phyloP scores from a whole-genome alignment of 2,329 filamentous ascomycete genomes.

The Exophiala sp. region DNA sequence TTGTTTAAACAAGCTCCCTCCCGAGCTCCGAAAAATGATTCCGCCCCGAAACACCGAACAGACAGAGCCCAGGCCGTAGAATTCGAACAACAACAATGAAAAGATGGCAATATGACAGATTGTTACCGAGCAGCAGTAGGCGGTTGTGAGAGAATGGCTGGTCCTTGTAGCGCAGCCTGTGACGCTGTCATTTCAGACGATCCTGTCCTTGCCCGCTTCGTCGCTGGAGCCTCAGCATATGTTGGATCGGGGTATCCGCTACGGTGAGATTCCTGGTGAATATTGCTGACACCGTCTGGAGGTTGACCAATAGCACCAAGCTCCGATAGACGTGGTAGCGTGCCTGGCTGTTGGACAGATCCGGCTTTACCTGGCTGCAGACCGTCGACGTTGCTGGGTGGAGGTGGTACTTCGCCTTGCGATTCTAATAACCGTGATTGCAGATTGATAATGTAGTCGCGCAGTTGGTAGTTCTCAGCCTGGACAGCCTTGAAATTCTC shows the following conservation, averaged over 20 bases:
- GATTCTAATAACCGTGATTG: slow-evolving; percentile 82
- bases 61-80: slow-evolving; percentile 1
- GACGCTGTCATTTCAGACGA: slow-evolving; percentile 24
- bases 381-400: slow-evolving; percentile 30
- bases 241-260: slow-evolving; percentile 24
- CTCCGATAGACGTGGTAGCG: slow-evolving; percentile 24
- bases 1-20: not conserved
- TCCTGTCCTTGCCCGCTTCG: slow-evolving; percentile 20
- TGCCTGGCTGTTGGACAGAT: slow-evolving; percentile 18
- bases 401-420: slow-evolving; percentile 70
- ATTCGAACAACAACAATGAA: not conserved
- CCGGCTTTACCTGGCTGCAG: slow-evolving; percentile 27
- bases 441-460: slow-evolving; percentile 88
- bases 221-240: slow-evolving; percentile 19
- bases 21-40: too few species aligned
- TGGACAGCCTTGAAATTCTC: slow-evolving; percentile 76
- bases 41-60: not conserved
- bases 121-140: slow-evolving; percentile 15
- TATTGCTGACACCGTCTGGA: slow-evolving; percentile 11
- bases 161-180: slow-evolving; percentile 24
- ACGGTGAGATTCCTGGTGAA: slow-evolving; percentile 21
- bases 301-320: slow-evolving; percentile 17
- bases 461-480: slow-evolving; percentile 81
- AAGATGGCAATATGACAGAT: not conserved
- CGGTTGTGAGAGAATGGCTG: slow-evolving; percentile 20